A percentile compares a stretch with the other conserved stretches of the same genome.
Conservation (phyloP, 495 filamentous ascomycete genomes). For the Xylaria intraflava region DNA sequence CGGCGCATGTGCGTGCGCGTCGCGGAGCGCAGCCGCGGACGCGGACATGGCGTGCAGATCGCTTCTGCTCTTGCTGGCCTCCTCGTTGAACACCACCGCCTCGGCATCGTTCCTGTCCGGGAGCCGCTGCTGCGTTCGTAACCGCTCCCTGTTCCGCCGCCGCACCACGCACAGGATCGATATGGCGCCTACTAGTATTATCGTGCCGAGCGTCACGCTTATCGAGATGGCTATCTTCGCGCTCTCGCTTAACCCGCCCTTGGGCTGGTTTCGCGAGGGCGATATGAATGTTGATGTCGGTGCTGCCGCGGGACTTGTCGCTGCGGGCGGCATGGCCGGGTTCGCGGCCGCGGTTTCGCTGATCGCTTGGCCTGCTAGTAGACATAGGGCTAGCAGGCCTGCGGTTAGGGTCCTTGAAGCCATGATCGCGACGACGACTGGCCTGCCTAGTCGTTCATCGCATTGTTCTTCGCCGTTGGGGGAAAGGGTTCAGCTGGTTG, state of each 20-base stretch:
- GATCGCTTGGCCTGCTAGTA: neutral
- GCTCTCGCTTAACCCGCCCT: conserved; percentile 13
- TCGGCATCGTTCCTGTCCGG: neutral
- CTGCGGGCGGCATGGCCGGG: neutral
- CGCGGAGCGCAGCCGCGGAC: neutral
- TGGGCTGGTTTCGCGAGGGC: neutral
- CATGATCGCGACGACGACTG: conserved; percentile 5
- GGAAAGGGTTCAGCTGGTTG: neutral
- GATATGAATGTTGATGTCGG: conserved; percentile 1
- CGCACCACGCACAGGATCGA: conserved; percentile 14
- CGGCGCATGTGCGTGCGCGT: neutral
- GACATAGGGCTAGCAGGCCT: neutral
- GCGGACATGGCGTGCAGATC: neutral
- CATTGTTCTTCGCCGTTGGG: neutral
- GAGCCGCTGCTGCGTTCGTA: neutral
- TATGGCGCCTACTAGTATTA: conserved; percentile 15
- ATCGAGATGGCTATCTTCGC: conserved; percentile 20
- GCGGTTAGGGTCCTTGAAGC: neutral
- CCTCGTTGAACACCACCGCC: conserved; percentile 1
- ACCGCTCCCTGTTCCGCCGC: conserved; percentile 6
- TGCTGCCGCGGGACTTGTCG: neutral
- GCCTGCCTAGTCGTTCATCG: conserved; percentile 1
- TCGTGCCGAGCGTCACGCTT: conserved; percentile 18
- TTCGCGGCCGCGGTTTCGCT: neutral
- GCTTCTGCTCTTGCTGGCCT: neutral